Evolutionary conservation across 306 rosid genomes (phyloP), one percentile per base, ranked within the genome.

Genomic region (Acacia acuminata): DNA sequence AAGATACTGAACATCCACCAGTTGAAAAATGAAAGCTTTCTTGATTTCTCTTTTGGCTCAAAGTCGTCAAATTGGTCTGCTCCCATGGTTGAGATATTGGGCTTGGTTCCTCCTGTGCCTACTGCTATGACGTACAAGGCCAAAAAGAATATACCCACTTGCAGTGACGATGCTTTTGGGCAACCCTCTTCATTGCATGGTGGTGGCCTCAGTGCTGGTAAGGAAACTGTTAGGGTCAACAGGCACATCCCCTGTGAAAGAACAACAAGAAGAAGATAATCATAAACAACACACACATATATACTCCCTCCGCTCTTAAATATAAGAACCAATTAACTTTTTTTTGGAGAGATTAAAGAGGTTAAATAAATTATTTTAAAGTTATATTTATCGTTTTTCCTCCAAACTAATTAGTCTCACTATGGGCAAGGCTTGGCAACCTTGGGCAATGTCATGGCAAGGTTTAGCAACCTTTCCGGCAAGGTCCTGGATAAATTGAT

Each of bases 11-110:
- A 94, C 86, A 87, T 79, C 97, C 97, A 94, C 98, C 97, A 94
- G 60, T 94, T 94, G 75, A 93, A 94, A 82, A 94, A 93, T 67
- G 97, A 93, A 32, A 91, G 89, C 69, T 93, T 92, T 32, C 84
- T 83, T 34, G 22, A 19, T 82, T 80, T 90, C 79, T 93, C 97
- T 20, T 89, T 91, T 0, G 92, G 91, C 43, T 93, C 94, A 38
- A 86, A 91, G 40, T 90, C 93, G 48, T 94, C 98, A 72, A 94
- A 93, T 74, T 93, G 98, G 70, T 94, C 97, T 0, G 98, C 98
- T 7, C 97, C 97, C 94, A 94, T 91, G 30, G 98, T 93, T 11
- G 97, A 91, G 73, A 94, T 89, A 89, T 93, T 93, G 80, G 98
- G 90, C 78, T 93, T 94, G 75, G 97, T 94, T 7, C 98, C 98